A percentile compares a stretch with the other conserved stretches of the same genome.
Evolutionary conservation across 2,329 filamentous ascomycete species (phyloP).

Genomic region (Alternaria hordeiaustralica): DNA sequence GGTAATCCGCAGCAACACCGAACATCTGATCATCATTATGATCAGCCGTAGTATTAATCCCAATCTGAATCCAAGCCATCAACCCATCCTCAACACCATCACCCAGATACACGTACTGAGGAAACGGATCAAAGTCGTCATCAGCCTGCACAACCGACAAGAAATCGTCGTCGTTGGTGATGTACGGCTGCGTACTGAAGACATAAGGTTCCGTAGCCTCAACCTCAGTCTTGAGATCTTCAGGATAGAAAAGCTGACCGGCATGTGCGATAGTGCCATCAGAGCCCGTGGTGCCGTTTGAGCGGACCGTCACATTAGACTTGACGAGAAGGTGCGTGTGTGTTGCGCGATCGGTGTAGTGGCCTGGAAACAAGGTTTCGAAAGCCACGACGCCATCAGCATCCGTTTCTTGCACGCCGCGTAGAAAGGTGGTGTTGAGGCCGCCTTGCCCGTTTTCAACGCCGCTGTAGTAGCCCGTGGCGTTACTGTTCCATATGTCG

Average conservation of each 20-base stretch:
- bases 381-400: slow-evolving; percentile 57
- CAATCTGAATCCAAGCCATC: slow-evolving; percentile 34
- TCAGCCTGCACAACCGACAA: slow-evolving; percentile 35
- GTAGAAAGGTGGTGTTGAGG: slow-evolving; percentile 48
- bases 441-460: slow-evolving; percentile 51
- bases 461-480: slow-evolving; percentile 41
- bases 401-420: slow-evolving; percentile 56
- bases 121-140: slow-evolving; percentile 31
- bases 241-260: slow-evolving; percentile 53
- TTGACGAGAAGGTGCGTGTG: slow-evolving; percentile 48
- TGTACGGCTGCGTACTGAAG: slow-evolving; percentile 38
- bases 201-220: slow-evolving; percentile 50
- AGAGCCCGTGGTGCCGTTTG: slow-evolving; percentile 46
- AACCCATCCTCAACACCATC: slow-evolving; percentile 31
- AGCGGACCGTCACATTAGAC: slow-evolving; percentile 42
- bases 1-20: slow-evolving; percentile 25
- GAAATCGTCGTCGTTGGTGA: slow-evolving; percentile 33
- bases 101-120: slow-evolving; percentile 31
- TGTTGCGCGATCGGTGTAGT: slow-evolving; percentile 38
- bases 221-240: slow-evolving; percentile 47
- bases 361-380: slow-evolving; percentile 57
- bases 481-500: slow-evolving; percentile 47
- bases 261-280: slow-evolving; percentile 51
- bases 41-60: slow-evolving; percentile 30
- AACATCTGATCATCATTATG: slow-evolving; percentile 23